Evolutionary conservation across 495 filamentous ascomycete genomes (phyloP).

Genomic region (Aspergillus hancockii): DNA sequence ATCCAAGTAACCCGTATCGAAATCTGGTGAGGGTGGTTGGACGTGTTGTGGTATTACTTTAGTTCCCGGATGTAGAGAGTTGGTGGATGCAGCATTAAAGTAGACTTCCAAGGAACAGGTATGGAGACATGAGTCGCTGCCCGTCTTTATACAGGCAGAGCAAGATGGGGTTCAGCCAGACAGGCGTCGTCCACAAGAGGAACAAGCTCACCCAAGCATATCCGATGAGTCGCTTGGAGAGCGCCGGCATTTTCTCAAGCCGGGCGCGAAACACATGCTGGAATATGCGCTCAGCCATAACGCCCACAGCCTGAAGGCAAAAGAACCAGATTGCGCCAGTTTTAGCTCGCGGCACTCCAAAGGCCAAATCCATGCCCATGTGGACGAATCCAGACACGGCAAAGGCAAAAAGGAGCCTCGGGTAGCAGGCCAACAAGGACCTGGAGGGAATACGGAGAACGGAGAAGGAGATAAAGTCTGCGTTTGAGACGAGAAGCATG

Average conservation of each 20-base stretch:
- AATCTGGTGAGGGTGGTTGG: too few relatives aligned
- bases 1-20: too few relatives aligned
- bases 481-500: constrained; percentile 13
- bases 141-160: constrained; percentile 15
- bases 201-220: constrained; percentile 25
- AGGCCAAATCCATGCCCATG: constrained; percentile 20
- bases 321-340: constrained; percentile 24
- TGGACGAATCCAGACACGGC: constrained; percentile 21
- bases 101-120: constrained; percentile 11
- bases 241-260: neutral
- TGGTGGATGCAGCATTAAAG: neutral
- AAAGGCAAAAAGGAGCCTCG: constrained; percentile 19
- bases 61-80: neutral
- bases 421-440: neutral
- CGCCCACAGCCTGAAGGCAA: constrained; percentile 18
- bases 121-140: constrained; percentile 17
- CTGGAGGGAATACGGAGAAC: constrained; percentile 10
- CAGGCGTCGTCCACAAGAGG: constrained; percentile 19
- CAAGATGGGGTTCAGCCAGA: constrained; percentile 26
- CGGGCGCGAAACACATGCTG: neutral
- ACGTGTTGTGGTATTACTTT: too few relatives aligned
- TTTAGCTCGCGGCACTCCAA: constrained; percentile 13
- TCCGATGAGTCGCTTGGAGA: constrained; percentile 10
- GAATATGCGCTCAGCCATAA: constrained; percentile 10
- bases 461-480: constrained; percentile 13